Base-by-base conservation (phyloP, 805 yeast species). In the Suhomyces sp. region DNA sequence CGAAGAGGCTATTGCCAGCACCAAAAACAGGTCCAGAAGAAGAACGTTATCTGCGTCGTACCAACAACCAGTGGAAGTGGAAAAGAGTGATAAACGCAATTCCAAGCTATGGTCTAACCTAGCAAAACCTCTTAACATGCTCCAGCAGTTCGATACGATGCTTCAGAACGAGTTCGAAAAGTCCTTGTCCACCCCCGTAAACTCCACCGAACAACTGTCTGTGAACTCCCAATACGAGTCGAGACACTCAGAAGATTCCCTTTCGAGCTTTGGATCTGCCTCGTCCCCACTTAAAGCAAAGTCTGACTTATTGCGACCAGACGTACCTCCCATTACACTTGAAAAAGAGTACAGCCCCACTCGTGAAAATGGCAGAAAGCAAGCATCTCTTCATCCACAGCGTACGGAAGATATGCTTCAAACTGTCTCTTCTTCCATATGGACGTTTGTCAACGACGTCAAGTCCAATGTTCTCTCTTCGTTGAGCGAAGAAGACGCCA, bases 121-220 rank as follows among this genome's bases (percentile, higher is more conserved):
- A 51, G 60, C 45, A 31, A 58, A 48, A 23, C 60, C 57, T 1
- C 71, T 86, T 44, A 80, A 76, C 46, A 72, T 85, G 49, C 74
- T 87, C 46, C 89, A 84, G 58, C 89, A 84, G 56, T 79, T 87
- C 61, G 93, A 87, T 64, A 82, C 80, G 50, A 72, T 85, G 66
- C 70, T 87, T 31, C 89, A 83, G 61, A 80, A 77, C 53, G 91
- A 86, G 63, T 73, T 87, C 52, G 91, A 86, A 57, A 82, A 78
- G 49, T 54, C 57, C 3, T 42, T 57, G 10, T 31, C 48, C 13
- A 48, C 48, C 10, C 55, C 54, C 6, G 51, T 49, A 9, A 38
- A 44, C 19, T 52, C 56, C 50, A 22, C 22, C 5, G 15, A 17
- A 8, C 27, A 23, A 23, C 33, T 48, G 19, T 42, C 54, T 7